phyloP scores from a whole-genome alignment of 805 yeast species.

The Candida nanaspora region DNA sequence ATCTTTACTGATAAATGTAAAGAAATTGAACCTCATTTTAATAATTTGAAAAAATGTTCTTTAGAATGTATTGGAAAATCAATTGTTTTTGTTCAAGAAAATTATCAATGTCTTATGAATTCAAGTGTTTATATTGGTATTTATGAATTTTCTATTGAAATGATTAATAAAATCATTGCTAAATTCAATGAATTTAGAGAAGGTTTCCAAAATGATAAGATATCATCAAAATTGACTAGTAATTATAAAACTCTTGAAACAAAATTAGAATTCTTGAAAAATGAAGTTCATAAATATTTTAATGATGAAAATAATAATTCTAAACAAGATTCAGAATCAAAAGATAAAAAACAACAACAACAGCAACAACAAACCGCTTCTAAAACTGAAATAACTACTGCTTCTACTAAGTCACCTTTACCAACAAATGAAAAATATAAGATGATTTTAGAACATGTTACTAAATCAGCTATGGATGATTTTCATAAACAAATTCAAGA shows the following conservation, averaged over 20 bases:
- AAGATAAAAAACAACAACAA: too few relatives aligned
- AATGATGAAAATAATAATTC: background rate
- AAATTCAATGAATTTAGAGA: conserved; percentile 7
- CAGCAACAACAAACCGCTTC: too few relatives aligned
- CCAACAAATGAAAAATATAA: conserved; percentile 22
- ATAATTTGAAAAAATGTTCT: background rate
- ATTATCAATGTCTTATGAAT: background rate
- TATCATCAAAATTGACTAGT: conserved; percentile 17
- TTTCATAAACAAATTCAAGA: conserved; percentile 30
- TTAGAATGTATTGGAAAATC: background rate
- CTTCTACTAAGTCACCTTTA: conserved; percentile 1
- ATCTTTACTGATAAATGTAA: background rate
- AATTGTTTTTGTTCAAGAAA: background rate
- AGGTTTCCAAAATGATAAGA: conserved; percentile 13
- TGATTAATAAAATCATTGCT: conserved; percentile 3
- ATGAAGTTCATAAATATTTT: conserved; percentile 22
- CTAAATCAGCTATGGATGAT: conserved; percentile 29
- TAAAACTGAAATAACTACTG: background rate
- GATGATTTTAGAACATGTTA: conserved; percentile 27
- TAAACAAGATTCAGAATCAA: too few relatives aligned
- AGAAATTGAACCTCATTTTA: background rate
- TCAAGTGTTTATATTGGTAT: background rate
- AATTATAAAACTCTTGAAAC: conserved; percentile 20
- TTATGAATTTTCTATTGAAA: conserved; percentile 6
- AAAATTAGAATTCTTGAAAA: conserved; percentile 24